Conservation (phyloP, 2,329 filamentous ascomycete species). For the Botrytis cinerea region DNA sequence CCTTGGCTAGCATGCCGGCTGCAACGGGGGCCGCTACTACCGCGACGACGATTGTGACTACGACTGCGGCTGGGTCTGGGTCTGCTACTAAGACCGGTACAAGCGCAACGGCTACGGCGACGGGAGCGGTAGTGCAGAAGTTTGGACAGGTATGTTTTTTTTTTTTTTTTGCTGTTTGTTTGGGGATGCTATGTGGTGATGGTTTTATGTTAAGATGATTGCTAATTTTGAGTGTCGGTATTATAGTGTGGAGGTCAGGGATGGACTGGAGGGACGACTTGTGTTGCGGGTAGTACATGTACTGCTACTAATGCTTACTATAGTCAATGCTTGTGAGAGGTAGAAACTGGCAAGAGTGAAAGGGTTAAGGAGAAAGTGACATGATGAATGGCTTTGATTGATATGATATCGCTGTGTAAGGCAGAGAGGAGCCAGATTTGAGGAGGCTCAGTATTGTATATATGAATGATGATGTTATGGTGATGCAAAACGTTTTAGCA, state of each 20-base stretch:
- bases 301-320: slow-evolving; percentile 31
- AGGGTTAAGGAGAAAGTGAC: not conserved
- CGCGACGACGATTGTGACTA: not conserved
- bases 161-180: no score
- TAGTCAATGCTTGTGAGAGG: slow-evolving; percentile 30
- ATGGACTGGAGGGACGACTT: slow-evolving; percentile 31
- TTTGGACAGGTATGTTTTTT: slow-evolving; percentile 29
- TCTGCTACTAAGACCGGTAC: not conserved
- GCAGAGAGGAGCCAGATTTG: not conserved
- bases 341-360: no score
- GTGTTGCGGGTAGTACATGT: slow-evolving; percentile 30
- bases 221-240: not conserved
- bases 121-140: slow-evolving; percentile 14
- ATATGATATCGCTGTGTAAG: not conserved
- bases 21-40: not conserved
- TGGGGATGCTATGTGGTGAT: no score
- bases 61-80: not conserved
- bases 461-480: not conserved
- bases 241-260: slow-evolving; percentile 32
- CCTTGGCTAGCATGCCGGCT: slow-evolving; percentile 1
- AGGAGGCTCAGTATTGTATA: not conserved
- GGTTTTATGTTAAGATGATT: not conserved
- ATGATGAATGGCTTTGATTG: not conserved
- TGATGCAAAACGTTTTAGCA: not conserved
- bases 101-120: not conserved